Base-by-base conservation (phyloP, 1,284 basidiomycete species). In the Rhizopogon parksii region DNA sequence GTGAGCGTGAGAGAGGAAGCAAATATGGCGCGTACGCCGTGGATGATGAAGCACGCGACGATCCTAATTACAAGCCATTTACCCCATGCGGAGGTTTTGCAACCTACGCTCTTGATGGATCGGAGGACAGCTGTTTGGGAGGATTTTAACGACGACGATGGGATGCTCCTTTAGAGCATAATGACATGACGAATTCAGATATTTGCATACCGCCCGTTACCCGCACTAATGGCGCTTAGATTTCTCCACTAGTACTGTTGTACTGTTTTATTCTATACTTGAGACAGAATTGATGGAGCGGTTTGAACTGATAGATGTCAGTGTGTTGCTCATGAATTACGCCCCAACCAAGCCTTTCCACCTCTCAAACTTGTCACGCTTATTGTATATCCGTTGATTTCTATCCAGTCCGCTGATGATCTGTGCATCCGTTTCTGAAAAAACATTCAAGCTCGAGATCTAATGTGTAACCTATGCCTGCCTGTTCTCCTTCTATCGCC, bases 401-500 rank as follows among this genome's bases (percentile, higher is more conserved):
- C 42, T 25, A 32, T 52, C 43, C 2, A 53, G 34, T 11, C 15
- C 42, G 17, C 36, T 35, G 17, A 53, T 47, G 27, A 39, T 30
- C 36, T 47, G 32, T 14, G 32, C 45, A 34, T 36, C 46, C 6
- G 17, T 45, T 25, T 32, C 42, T 17, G 43, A 35, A 15, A 49
- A 30, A 9, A 9, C 27, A 24, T 24, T 24, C 5, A 6, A 24
- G 4, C 21, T 24, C 8, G 36, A 25, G 43, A 50, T 27, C 47
- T 49, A 14, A 43, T 2, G 11, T 3, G 12, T 14, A 7, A 5
- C 8, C 66, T 17, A 0, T 46, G 73, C 75, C 5, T 65, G 63
- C 37, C 79, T 68, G 57, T 81, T 82, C 43, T 70, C 64, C 53
- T 64, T 69, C 65, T 81, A 71, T 15, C 80, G 66, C 50, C 67